These are phyloP conservation scores for Leishmania guyanensis DNA, from an alignment of 208 protist species.

Conservation along the genomic window DNA sequence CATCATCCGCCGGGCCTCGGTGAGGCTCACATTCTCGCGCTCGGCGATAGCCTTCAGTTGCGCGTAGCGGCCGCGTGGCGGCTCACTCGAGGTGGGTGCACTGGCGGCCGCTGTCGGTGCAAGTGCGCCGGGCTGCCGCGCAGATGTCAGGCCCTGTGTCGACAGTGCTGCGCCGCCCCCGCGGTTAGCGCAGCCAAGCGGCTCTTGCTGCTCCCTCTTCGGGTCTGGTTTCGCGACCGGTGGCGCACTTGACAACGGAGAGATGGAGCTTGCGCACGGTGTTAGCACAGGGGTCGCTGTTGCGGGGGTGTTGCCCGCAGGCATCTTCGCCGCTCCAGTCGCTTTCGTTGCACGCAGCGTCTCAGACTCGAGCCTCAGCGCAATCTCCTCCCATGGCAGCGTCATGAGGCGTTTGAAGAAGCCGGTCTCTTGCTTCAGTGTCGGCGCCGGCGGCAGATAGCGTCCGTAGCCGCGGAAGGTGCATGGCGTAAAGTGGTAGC, in stretches of 20 bases:
- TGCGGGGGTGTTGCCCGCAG: not conserved
- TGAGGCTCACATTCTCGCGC: slow-evolving; percentile 79
- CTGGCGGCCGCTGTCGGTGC: slow-evolving; percentile 3
- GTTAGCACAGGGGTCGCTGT: not conserved
- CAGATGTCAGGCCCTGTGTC: not conserved
- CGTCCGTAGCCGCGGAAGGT: slow-evolving; percentile 68
- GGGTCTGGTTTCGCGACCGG: slow-evolving; percentile 12
- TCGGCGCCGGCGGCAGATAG: slow-evolving; percentile 64
- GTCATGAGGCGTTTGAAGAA: slow-evolving; percentile 88
- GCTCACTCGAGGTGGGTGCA: slow-evolving; percentile 2
- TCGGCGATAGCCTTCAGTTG: slow-evolving; percentile 82
- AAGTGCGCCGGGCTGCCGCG: not conserved
- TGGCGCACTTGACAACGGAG: not conserved
- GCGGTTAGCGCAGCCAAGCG: slow-evolving; percentile 19
- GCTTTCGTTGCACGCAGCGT: slow-evolving; percentile 46
- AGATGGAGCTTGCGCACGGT: not conserved
- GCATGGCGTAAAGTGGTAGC: slow-evolving; percentile 50
- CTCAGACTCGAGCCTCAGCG: slow-evolving; percentile 67
- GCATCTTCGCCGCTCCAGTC: not conserved
- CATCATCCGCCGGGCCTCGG: slow-evolving; percentile 83
- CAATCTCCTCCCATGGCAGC: slow-evolving; percentile 81
- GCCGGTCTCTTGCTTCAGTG: slow-evolving; percentile 77
- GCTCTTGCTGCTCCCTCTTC: slow-evolving; percentile 37
- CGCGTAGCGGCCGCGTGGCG: slow-evolving; percentile 55
- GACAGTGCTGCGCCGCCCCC: slow-evolving; percentile 3